Base-by-base conservation (phyloP, 176 grass and related monocot species). In the Puccinellia tenuiflora region DNA sequence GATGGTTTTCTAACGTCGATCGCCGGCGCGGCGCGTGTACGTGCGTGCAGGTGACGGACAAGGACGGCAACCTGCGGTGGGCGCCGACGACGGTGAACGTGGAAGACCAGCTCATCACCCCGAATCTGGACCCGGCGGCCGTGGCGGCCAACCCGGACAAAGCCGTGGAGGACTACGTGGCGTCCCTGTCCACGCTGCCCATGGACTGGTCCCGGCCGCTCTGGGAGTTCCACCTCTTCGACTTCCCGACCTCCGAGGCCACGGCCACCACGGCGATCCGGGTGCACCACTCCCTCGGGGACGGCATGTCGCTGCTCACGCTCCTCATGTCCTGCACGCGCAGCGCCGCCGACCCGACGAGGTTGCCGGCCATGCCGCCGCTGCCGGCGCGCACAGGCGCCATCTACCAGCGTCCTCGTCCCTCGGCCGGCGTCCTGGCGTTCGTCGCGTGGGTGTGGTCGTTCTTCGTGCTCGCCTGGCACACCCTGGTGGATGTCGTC, bases 171-270 rank as follows among this genome's bases (percentile, higher is more conserved):
- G 92, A 95, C 86, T 98, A 98, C 80, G 95, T 95, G 50, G 82
- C 90, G 60, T 86, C 92, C 7, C 95, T 98, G 60, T 90, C 92
- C 3, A 40, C 78, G 81, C 28, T 37, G 54, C 66, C 90, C 67
- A 79, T 95, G 90, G 88, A 91, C 79, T 65, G 47, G 72, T 85
- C 82, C 11, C 88, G 85, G 8, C 95, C 92, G 1, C 92, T 95
- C 6, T 98, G 95, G 95, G 95, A 95, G 71, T 89, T 98, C 82
- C 95, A 95, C 90, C 5, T 98, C 13, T 85, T 98, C 81, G 90
- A 98, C 89, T 77, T 95, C 79, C 90, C 87, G 48, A 98, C 96
- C 72, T 91, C 92, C 56, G 88, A 98, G 73, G 87, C 91, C 6
- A 24, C 65, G 4, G 82, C 96, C 24, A 85, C 87, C 15, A 34